These are phyloP conservation scores for Rhizopogon vinicolor DNA, from an alignment of 768 basidiomycete genomes.

Conservation along the genomic window DNA sequence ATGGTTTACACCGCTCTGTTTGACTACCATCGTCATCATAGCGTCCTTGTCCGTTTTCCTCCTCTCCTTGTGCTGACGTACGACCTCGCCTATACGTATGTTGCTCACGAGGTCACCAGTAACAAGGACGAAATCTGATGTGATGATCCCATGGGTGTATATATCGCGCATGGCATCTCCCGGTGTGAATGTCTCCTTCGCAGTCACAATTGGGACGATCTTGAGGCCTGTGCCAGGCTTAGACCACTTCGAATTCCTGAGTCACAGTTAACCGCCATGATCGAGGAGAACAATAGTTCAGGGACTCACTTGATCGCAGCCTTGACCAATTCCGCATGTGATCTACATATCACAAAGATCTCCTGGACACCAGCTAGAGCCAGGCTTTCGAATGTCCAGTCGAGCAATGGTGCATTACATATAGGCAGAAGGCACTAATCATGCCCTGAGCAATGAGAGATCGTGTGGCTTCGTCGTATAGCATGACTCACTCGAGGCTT, in stretches of 20 bases:
- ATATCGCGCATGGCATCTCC: constrained; percentile 94
- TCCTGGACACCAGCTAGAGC: constrained; percentile 94
- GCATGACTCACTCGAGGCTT: constrained; percentile 71
- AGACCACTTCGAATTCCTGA: constrained; percentile 82
- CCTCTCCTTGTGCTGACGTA: constrained; percentile 83
- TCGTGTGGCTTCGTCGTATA: constrained; percentile 8
- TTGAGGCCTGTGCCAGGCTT: constrained; percentile 73
- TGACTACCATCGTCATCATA: constrained; percentile 95
- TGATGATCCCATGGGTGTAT: constrained; percentile 87
- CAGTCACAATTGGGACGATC: constrained; percentile 81
- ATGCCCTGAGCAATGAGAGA: constrained; percentile 12
- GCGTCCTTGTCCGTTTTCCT: constrained; percentile 86
- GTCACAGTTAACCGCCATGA: constrained; percentile 1
- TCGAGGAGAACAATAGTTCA: constrained; percentile 3
- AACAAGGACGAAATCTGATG: constrained; percentile 87
- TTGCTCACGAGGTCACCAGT: constrained; percentile 93
- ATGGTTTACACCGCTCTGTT: constrained; percentile 68
- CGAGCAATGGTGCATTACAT: constrained; percentile 88
- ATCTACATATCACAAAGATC: constrained; percentile 92
- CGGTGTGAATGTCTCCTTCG: constrained; percentile 82
- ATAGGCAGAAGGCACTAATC: constrained; percentile 85
- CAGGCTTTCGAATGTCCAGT: constrained; percentile 96
- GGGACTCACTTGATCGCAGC: constrained; percentile 67
- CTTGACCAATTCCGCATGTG: constrained; percentile 84
- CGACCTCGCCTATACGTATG: constrained; percentile 84